A percentile compares a stretch with the other conserved stretches of the same genome.
These are phyloP conservation scores for Zelonia costaricensis DNA, from an alignment of 208 protist species.

Conservation along the genomic window DNA sequence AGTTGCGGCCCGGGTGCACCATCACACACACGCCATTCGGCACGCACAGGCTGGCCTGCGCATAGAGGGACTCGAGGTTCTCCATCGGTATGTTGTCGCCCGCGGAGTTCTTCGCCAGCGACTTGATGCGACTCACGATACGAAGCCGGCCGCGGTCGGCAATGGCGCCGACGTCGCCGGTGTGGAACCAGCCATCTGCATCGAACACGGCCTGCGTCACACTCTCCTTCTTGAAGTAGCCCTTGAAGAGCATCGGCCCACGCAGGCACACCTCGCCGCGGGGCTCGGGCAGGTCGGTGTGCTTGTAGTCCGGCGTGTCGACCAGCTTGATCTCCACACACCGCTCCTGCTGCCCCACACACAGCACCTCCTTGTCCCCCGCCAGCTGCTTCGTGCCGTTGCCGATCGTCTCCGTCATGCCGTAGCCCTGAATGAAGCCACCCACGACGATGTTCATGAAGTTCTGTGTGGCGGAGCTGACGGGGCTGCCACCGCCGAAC, in stretches of 20 bases:
- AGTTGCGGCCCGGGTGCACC: slow-evolving; percentile 54
- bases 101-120: slow-evolving; percentile 77
- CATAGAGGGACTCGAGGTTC: slow-evolving; percentile 74
- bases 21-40: slow-evolving; percentile 73
- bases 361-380: slow-evolving; percentile 49
- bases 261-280: slow-evolving; percentile 87
- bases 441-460: slow-evolving; percentile 83
- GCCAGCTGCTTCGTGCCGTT: slow-evolving; percentile 59
- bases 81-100: slow-evolving; percentile 92
- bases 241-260: slow-evolving; percentile 75
- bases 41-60: slow-evolving; percentile 37
- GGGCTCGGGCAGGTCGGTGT: slow-evolving; percentile 73
- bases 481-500: slow-evolving; percentile 76
- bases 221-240: slow-evolving; percentile 88
- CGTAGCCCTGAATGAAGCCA: slow-evolving; percentile 83
- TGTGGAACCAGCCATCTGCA: slow-evolving; percentile 84
- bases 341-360: slow-evolving; percentile 64
- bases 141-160: slow-evolving; percentile 31
- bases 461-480: slow-evolving; percentile 69
- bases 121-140: slow-evolving; percentile 88
- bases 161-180: slow-evolving; percentile 87
- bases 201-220: slow-evolving; percentile 73
- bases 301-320: slow-evolving; percentile 88
- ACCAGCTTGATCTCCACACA: slow-evolving; percentile 83
- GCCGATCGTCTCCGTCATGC: slow-evolving; percentile 89